These are phyloP conservation scores for Eimeria tenella DNA, from an alignment of 169 alveolate species.

Conservation along the genomic window DNA sequence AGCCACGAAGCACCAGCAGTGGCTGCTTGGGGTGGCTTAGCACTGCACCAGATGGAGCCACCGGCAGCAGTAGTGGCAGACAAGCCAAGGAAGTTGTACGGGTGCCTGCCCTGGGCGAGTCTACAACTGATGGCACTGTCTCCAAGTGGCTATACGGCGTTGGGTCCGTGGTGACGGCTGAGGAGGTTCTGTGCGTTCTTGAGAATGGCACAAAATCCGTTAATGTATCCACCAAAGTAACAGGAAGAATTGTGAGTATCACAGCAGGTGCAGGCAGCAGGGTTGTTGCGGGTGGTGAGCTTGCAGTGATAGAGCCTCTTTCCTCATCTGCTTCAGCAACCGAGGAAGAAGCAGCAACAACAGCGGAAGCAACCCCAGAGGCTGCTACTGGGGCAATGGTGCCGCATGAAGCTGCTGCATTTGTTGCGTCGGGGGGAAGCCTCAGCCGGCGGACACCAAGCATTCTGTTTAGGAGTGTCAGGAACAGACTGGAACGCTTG, in stretches of 20 bases:
- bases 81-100: conserved; percentile 20
- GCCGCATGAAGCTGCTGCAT: neutral
- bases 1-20: neutral
- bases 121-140: conserved; percentile 92
- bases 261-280: conserved; percentile 76
- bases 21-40: neutral
- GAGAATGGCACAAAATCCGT: conserved; percentile 96
- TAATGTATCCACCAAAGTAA: conserved; percentile 51
- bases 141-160: conserved; percentile 86
- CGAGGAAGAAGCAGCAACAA: neutral
- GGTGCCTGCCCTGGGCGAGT: conserved; percentile 92
- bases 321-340: neutral
- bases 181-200: conserved; percentile 94
- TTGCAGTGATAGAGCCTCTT: conserved; percentile 44
- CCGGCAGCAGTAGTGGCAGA: neutral
- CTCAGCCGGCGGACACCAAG: neutral
- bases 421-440: neutral
- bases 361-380: neutral
- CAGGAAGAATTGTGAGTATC: conserved; percentile 54
- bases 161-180: conserved; percentile 94
- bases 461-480: conserved; percentile 25
- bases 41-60: neutral
- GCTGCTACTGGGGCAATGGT: neutral
- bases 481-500: conserved; percentile 30
- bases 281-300: conserved; percentile 72